Percentiles rank a stretch among this genome's conserved stretches.
Evolutionary conservation across 1,284 basidiomycete species (phyloP).

Genomic region (Irpex sp.): DNA sequence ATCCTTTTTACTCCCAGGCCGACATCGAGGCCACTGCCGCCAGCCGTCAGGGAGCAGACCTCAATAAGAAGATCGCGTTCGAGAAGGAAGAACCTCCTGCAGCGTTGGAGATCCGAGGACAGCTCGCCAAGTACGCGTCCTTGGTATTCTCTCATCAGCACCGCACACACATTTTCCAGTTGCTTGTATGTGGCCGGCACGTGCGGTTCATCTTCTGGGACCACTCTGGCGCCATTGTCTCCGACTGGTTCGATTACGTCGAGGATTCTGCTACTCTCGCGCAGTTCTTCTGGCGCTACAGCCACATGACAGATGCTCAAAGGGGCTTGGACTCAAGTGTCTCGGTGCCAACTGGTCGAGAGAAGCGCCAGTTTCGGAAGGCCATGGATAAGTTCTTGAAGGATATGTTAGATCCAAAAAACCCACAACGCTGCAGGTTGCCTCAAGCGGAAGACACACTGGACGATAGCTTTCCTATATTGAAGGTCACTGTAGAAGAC

Average conservation of each 20-base stretch:
- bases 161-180: neutral
- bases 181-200: neutral
- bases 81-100: neutral
- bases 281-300: neutral
- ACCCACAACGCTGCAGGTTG: neutral
- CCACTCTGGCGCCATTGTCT: neutral
- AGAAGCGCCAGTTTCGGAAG: neutral
- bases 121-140: neutral
- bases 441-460: neutral
- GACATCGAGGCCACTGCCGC: neutral
- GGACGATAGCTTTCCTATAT: neutral
- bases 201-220: constrained; percentile 3
- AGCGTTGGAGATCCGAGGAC: neutral
- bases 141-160: neutral
- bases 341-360: neutral
- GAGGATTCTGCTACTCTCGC: neutral
- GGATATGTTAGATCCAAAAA: neutral
- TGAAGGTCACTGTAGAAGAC: neutral
- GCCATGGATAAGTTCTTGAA: neutral
- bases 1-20: neutral
- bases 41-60: neutral
- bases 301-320: neutral
- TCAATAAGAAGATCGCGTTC: neutral
- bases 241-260: neutral
- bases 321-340: neutral